Conservation (phyloP, 2,329 filamentous ascomycete species). For the Remersonia thermophila region DNA sequence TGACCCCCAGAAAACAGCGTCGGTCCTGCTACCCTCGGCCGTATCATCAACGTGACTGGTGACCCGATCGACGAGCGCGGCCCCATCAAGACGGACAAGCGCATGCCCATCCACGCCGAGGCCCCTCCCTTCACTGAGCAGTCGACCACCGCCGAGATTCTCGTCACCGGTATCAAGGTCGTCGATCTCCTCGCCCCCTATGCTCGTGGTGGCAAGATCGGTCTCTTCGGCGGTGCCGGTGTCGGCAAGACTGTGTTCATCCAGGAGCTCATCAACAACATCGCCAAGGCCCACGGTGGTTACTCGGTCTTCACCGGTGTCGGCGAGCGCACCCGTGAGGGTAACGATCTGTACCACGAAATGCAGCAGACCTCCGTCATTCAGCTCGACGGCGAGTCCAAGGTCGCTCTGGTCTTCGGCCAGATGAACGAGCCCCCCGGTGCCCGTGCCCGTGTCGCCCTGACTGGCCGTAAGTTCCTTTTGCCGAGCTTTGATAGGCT, state of each 20-base stretch:
- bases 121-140: slow-evolving; percentile 88
- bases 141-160: slow-evolving; percentile 89
- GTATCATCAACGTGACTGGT: slow-evolving; percentile 99
- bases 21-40: slow-evolving; percentile 83
- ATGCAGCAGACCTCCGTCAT: slow-evolving; percentile 99
- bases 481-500: not conserved
- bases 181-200: slow-evolving; percentile 98
- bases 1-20: slow-evolving; percentile 29
- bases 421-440: slow-evolving; percentile 99
- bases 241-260: slow-evolving; percentile 99
- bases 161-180: slow-evolving; percentile 99
- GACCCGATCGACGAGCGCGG: slow-evolving; percentile 99
- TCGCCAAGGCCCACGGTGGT: slow-evolving; percentile 99
- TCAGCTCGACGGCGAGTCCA: slow-evolving; percentile 97
- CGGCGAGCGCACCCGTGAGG: slow-evolving; percentile 99
- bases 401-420: slow-evolving; percentile 98
- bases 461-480: slow-evolving; percentile 53
- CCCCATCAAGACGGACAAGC: slow-evolving; percentile 87
- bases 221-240: slow-evolving; percentile 99
- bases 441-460: slow-evolving; percentile 98
- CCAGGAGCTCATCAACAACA: slow-evolving; percentile 99
- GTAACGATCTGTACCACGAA: slow-evolving; percentile 99
- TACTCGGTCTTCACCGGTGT: slow-evolving; percentile 99
- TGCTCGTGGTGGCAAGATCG: slow-evolving; percentile 99
- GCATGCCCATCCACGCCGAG: slow-evolving; percentile 84